phyloP scores from a whole-genome alignment of 177 flowering plant genomes.

The Vitis hybrid region DNA sequence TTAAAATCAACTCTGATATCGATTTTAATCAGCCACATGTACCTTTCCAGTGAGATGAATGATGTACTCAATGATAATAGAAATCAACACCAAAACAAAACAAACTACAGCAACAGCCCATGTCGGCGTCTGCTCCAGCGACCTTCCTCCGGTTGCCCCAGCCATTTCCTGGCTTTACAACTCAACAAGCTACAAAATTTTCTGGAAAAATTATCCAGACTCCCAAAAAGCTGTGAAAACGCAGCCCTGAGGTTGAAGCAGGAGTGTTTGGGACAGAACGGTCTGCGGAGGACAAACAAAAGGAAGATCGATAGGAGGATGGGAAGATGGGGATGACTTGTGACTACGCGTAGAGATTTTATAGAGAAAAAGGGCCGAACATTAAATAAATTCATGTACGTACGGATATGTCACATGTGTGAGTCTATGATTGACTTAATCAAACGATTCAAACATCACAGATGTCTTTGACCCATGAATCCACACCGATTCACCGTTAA shows the following conservation, averaged over 20 bases:
- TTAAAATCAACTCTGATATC: not conserved
- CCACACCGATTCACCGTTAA: not conserved
- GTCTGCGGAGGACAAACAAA: too few relatives aligned
- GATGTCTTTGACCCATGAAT: not conserved
- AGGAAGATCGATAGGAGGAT: too few relatives aligned
- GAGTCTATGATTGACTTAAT: not conserved
- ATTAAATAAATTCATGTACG: too few relatives aligned
- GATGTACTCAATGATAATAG: conserved; percentile 49
- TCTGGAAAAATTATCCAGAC: too few relatives aligned
- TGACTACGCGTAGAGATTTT: too few relatives aligned
- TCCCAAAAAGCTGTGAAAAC: too few relatives aligned
- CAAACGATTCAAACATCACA: not conserved
- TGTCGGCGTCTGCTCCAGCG: conserved; percentile 65
- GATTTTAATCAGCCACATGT: not conserved
- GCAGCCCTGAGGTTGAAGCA: too few relatives aligned
- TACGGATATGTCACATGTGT: too few relatives aligned
- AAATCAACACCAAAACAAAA: conserved; percentile 45
- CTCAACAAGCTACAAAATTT: too few relatives aligned
- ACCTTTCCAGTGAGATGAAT: conserved; percentile 59
- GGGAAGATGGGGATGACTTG: too few relatives aligned
- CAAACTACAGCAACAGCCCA: conserved; percentile 83
- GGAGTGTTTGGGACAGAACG: too few relatives aligned
- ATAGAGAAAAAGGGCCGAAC: not conserved
- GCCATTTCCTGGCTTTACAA: conserved; percentile 7
- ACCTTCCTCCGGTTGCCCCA: conserved; percentile 16